These are phyloP conservation scores for Suhomyces maxii DNA, from an alignment of 1,139 yeast genomes.

Conservation along the genomic window DNA sequence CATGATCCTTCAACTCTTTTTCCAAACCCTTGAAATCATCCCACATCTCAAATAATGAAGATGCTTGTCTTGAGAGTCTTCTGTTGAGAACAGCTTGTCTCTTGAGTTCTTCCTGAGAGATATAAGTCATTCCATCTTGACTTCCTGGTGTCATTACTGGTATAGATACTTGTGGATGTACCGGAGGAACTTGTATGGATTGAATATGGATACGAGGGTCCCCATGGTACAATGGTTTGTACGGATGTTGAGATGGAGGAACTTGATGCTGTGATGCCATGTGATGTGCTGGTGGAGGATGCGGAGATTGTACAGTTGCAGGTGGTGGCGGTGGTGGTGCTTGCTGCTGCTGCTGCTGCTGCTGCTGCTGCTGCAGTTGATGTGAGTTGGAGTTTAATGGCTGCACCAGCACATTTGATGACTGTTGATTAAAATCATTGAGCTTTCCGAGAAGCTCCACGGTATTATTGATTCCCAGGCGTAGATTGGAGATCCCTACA, in stretches of 20 bases:
- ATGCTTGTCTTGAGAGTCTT: conserved; percentile 34
- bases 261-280: not conserved
- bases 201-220: not conserved
- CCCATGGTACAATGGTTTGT: not conserved
- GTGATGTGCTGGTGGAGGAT: not conserved
- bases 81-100: conserved; percentile 26
- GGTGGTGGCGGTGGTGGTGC: not conserved
- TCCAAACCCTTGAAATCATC: conserved; percentile 38
- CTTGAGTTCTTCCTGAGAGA: conserved; percentile 11
- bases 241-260: not conserved
- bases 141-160: not conserved
- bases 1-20: conserved; percentile 27
- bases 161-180: not conserved
- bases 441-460: conserved; percentile 19
- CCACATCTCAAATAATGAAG: conserved; percentile 40
- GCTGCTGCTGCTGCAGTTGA: not conserved
- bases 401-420: not conserved
- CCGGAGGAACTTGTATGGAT: not conserved
- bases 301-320: not conserved
- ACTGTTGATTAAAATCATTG: conserved; percentile 7
- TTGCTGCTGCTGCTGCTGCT: not conserved
- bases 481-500: conserved; percentile 12
- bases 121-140: not conserved
- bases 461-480: conserved; percentile 20
- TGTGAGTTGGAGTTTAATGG: not conserved